These are phyloP conservation scores for Murraya paniculata DNA, from an alignment of 345 rosid species.

Conservation along the genomic window DNA sequence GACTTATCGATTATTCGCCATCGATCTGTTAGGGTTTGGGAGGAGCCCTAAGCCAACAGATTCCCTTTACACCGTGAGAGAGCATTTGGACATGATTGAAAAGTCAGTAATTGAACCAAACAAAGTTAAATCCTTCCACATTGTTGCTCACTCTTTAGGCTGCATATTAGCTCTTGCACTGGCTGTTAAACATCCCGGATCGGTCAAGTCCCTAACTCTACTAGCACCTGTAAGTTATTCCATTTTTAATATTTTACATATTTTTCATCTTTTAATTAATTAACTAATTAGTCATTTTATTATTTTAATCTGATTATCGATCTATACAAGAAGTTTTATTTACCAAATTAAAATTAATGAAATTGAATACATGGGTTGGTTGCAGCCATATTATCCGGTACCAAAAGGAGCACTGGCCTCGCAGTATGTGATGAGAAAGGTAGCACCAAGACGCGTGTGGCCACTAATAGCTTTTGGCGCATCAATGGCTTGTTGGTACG, in stretches of 20 bases:
- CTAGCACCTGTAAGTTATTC: slow-evolving; percentile 73
- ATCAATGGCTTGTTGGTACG: slow-evolving; percentile 93
- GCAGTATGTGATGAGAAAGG: slow-evolving; percentile 73
- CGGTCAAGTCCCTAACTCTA: slow-evolving; percentile 84
- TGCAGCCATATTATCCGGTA: slow-evolving; percentile 82
- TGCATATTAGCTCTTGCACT: slow-evolving; percentile 96
- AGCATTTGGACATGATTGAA: slow-evolving; percentile 93
- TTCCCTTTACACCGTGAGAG: slow-evolving; percentile 83
- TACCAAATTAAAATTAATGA: too few relatives aligned
- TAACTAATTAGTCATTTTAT: not conserved
- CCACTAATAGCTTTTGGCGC: slow-evolving; percentile 81
- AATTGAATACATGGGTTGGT: not conserved
- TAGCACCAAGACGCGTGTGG: slow-evolving; percentile 90
- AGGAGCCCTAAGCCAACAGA: slow-evolving; percentile 94
- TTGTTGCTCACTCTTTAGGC: slow-evolving; percentile 98
- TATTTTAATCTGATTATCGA: too few relatives aligned
- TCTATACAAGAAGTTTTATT: too few relatives aligned
- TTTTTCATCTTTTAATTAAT: not conserved
- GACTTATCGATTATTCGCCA: slow-evolving; percentile 64
- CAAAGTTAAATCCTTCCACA: slow-evolving; percentile 79
- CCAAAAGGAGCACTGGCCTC: slow-evolving; percentile 73
- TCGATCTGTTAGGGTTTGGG: slow-evolving; percentile 90
- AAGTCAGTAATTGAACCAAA: slow-evolving; percentile 60
- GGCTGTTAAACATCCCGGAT: slow-evolving; percentile 70
- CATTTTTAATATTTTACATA: not conserved